phyloP scores from a whole-genome alignment of 257 asterid species.

The Fraxinus excelsior region DNA sequence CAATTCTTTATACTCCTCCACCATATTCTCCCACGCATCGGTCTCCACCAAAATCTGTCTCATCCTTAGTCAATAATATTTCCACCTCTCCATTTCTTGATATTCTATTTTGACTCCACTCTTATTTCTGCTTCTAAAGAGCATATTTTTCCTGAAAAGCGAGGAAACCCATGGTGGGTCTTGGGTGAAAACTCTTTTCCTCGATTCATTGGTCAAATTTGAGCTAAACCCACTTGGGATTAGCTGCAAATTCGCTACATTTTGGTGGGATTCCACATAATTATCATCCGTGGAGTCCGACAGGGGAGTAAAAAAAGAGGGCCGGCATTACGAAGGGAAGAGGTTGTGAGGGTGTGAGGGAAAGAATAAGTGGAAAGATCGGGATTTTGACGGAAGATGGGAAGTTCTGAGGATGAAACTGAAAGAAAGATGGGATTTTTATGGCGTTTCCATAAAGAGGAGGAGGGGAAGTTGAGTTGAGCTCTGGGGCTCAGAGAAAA shows the following conservation, averaged over 20 bases:
- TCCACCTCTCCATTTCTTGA: conserved; percentile 76
- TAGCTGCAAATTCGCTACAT: conserved; percentile 39
- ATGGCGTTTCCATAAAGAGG: conserved; percentile 36
- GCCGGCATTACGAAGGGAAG: too few species aligned
- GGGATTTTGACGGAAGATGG: conserved; percentile 37
- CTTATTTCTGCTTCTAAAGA: conserved; percentile 46
- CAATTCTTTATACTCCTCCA: conserved; percentile 79
- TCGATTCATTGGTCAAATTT: conserved; percentile 31
- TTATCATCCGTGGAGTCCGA: too few species aligned
- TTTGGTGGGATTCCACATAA: too few species aligned
- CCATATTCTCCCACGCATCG: conserved; percentile 92
- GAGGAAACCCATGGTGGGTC: conserved; percentile 94
- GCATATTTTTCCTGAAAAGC: conserved; percentile 63
- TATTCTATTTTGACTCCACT: conserved; percentile 59
- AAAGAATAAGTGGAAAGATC: conserved; percentile 46
- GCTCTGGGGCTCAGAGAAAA: conserved; percentile 62
- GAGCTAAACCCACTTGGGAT: conserved; percentile 44
- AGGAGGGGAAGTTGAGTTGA: conserved; percentile 33
- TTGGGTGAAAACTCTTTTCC: conserved; percentile 57
- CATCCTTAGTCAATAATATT: conserved; percentile 62
- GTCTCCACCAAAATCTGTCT: conserved; percentile 83
- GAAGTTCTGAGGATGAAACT: conserved; percentile 45
- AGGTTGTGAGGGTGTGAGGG: too few species aligned
- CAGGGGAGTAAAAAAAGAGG: too few species aligned
- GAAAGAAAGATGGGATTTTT: conserved; percentile 34